Conservation (phyloP, 2,329 filamentous ascomycete species). For the Microcyclospora tardicrescens region DNA sequence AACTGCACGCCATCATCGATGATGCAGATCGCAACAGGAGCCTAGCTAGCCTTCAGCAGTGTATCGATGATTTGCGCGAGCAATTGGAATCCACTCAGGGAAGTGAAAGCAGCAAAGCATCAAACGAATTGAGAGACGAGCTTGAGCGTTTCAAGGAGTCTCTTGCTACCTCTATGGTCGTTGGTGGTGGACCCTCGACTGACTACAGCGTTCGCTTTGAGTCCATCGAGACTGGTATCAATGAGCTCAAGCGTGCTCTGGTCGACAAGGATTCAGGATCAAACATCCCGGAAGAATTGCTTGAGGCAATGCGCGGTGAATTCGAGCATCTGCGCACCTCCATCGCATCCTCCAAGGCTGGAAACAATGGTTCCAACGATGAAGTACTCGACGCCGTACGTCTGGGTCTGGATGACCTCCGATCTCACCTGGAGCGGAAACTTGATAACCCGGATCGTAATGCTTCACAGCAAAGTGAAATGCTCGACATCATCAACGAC, state of each 20-base stretch:
- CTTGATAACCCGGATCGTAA: constrained; percentile 42
- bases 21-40: constrained; percentile 45
- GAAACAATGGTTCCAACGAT: constrained; percentile 30
- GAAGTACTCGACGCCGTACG: constrained; percentile 37
- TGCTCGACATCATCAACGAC: constrained; percentile 49
- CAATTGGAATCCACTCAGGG: constrained; percentile 26
- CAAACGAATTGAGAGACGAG: constrained; percentile 32
- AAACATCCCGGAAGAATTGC: constrained; percentile 34
- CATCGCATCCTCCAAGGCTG: constrained; percentile 25
- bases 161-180: constrained; percentile 30
- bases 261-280: constrained; percentile 10
- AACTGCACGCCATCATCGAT: constrained; percentile 39
- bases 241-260: constrained; percentile 28
- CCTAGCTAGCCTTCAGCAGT: constrained; percentile 49
- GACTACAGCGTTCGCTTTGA: constrained; percentile 17
- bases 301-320: constrained; percentile 39
- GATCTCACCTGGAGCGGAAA: constrained; percentile 37
- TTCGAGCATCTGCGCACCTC: constrained; percentile 36
- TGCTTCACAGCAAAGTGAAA: constrained; percentile 41
- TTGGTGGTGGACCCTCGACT: constrained; percentile 14
- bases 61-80: constrained; percentile 30
- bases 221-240: constrained; percentile 18
- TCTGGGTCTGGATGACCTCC: constrained; percentile 37
- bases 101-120: constrained; percentile 18
- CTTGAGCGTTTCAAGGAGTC: constrained; percentile 32